Conservation (phyloP, 345 rosid species). For the Eucalyptus microcorys region DNA sequence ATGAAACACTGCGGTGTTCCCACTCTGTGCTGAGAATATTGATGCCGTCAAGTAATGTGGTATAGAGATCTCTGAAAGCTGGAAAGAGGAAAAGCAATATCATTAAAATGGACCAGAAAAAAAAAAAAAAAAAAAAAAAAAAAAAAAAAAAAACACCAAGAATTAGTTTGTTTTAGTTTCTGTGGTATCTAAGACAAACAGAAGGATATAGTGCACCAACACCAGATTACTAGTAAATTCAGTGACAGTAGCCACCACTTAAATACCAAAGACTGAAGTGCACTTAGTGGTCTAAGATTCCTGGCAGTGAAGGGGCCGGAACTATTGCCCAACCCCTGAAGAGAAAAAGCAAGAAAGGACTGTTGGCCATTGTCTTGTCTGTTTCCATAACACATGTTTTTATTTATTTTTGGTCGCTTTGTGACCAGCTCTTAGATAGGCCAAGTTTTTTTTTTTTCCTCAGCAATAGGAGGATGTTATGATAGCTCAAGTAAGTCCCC, state of each 20-base stretch:
- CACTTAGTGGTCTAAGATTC: not conserved
- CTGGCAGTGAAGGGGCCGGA: not conserved
- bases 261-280: not conserved
- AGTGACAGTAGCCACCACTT: not conserved
- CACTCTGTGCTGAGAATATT: slow-evolving; percentile 75
- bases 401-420: not conserved
- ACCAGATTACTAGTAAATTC: not conserved
- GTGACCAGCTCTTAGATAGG: not conserved
- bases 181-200: not conserved
- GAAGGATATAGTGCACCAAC: not conserved
- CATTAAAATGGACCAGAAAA: not conserved
- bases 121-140: not conserved
- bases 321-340: not conserved
- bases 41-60: slow-evolving; percentile 97
- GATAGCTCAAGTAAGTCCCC: not conserved
- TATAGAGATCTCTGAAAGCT: slow-evolving; percentile 80
- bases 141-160: not conserved
- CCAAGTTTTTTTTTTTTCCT: not conserved
- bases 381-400: not conserved
- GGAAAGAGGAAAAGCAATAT: slow-evolving; percentile 8
- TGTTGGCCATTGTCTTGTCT: not conserved
- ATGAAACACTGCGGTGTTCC: slow-evolving; percentile 62
- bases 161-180: not conserved
- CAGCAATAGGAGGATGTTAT: not conserved
- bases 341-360: not conserved